Base-by-base conservation (phyloP, 345 rosid species). In the Hevea brasiliensis region DNA sequence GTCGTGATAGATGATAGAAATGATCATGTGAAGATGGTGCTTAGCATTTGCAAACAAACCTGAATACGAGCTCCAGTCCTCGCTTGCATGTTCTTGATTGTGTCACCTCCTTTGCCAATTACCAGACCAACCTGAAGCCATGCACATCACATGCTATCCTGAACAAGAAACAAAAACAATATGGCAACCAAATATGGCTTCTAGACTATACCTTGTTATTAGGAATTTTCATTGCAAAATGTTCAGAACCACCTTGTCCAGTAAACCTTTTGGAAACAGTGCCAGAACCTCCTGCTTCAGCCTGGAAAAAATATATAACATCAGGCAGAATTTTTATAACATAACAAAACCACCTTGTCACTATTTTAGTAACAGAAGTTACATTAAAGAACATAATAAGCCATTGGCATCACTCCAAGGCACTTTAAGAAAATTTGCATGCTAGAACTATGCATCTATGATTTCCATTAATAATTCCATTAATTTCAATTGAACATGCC, bases 61-160 rank as follows among this genome's bases (percentile, higher is more conserved):
- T 96, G 99, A 76, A 96, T 87, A n/a, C 98, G 91, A 78, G 99
- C 99, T 67, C 97, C 96, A 74, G 90, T 82, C 67, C 88, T 85
- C 40, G 90, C 89, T 89, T 96, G 99, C 96, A 96, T 91, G 77
- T 84, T 90, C 90, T 96, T 96, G 70, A 96, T 96, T 27, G 97
- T 88, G 61, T 96, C 99, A 20, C 99, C 99, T 67, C 99, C 98
- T 90, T 96, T 96, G 70, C 99, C 99, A 82, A 96, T 96, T 35
- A 96, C 98, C 80, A 96, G 76, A 77, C 99, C 99, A 84, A 96
- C 99, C 99, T 96, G 89, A 76, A 72, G 82, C 63, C 74, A 72
- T 13, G 4, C 72, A 44, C n/a, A 66, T 86, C 58, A 75, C 32
- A 79, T 74, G 68, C 61, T 41, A 81, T 65, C 56, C 51, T 12